Base-by-base conservation (phyloP, 306 rosid genomes). In the Quercus engelmannii region DNA sequence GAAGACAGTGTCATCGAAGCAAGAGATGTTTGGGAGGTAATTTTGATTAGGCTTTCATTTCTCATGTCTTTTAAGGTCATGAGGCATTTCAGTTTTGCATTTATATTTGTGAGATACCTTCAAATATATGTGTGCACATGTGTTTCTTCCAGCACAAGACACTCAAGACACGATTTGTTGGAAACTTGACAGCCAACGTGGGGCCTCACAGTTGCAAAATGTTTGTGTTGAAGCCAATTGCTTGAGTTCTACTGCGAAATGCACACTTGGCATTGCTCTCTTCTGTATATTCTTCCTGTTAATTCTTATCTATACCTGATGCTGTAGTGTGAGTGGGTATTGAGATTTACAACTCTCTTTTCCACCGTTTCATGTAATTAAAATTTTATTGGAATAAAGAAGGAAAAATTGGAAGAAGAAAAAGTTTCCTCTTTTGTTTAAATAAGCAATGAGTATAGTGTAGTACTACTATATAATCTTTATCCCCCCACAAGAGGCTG, bases 21-120 rank as follows among this genome's bases (percentile, higher is more conserved):
- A 15, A 87, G 98, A 88, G 98, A 95, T 76, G 83, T 95, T 72
- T 95, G 99, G 98, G 79, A 95, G 99, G 99, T 95, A 89, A 11
- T 8, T 12, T 52, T 18, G 43, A 1, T 35, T 21, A 33, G 0
- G 76, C 46, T 67, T 12, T 38, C 20, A 38, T 49, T 8, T 54
- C 49, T 43, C 0, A 23, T 6, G 35, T 6, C 76, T 41, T 19
- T n/a, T 71, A 3, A 25, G 15, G 3, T 11, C 56, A 25, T 8
- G 43, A 19, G 19, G 3, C 3, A 28, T 33, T n/a, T 46, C 23
- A 23, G 23, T 12, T 46, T 12, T 12, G 52, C 52, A 46, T 46
- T 46, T 46, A 4, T 46, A 46, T 46, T 46, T 9, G 52, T 46
- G 15, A 46, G 52, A 46, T 46, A 46, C 52, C 62, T 76, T 62